Evolutionary conservation across 805 yeast genomes (phyloP).

Genomic region (Sugiyamaella qingdaonensis): DNA sequence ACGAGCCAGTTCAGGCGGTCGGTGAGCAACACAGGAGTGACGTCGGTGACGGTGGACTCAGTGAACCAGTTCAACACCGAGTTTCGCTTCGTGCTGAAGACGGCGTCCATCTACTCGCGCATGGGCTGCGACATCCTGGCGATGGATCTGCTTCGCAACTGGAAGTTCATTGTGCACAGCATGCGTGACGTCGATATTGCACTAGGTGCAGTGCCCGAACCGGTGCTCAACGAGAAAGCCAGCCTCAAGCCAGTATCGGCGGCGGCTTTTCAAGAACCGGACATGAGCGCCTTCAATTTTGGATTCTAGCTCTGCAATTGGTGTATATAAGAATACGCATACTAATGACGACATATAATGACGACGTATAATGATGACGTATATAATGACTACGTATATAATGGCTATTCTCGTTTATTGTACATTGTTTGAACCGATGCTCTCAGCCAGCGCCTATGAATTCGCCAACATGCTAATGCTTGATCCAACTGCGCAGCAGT

Average conservation of each 20-base stretch:
- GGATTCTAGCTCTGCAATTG: constrained; percentile 26
- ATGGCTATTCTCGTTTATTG: no score
- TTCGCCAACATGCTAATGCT: no score
- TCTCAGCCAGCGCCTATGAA: no score
- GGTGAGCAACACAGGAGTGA: constrained; percentile 4
- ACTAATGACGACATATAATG: no score
- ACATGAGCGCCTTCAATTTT: constrained; percentile 68
- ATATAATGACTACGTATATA: no score
- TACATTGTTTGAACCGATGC: no score
- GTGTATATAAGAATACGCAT: not conserved
- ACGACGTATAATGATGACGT: no score
- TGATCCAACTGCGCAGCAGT: no score
- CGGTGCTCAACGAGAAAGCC: constrained; percentile 2
- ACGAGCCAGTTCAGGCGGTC: constrained; percentile 4
- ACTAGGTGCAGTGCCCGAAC: not conserved
- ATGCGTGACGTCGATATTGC: constrained; percentile 1
- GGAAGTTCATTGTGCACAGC: constrained; percentile 49
- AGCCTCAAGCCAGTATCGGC: constrained; percentile 7
- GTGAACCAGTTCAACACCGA: constrained; percentile 38
- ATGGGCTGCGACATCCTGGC: constrained; percentile 91
- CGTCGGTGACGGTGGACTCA: not conserved
- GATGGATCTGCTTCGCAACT: constrained; percentile 54
- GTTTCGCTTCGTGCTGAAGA: constrained; percentile 56
- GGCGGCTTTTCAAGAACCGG: constrained; percentile 56
- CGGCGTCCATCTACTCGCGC: constrained; percentile 63